phyloP scores from a whole-genome alignment of 208 protist genomes.

The Trypanosoma cruzi region DNA sequence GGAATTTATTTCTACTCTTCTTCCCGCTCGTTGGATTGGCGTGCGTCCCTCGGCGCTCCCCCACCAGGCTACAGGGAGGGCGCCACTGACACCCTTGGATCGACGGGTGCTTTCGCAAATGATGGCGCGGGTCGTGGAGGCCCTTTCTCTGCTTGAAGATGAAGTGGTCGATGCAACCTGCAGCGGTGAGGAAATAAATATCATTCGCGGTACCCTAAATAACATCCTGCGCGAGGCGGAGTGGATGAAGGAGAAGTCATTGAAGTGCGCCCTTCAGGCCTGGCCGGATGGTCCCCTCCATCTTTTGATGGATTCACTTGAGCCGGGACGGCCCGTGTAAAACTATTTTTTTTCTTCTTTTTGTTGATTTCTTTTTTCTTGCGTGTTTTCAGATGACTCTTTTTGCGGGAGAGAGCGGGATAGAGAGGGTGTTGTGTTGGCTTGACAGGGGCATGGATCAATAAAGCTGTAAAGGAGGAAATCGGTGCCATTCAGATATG shows the following conservation, averaged over 20 bases:
- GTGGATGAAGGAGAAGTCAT: slow-evolving; percentile 52
- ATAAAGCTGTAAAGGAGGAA: background rate
- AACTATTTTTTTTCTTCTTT: slow-evolving; percentile 23
- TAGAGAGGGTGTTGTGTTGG: background rate
- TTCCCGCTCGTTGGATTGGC: slow-evolving; percentile 46
- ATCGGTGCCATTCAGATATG: background rate
- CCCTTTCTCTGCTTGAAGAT: slow-evolving; percentile 4
- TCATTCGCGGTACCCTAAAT: slow-evolving; percentile 27
- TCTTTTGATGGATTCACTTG: slow-evolving; percentile 5
- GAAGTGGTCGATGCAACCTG: slow-evolving; percentile 4
- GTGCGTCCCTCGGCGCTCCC: slow-evolving; percentile 38
- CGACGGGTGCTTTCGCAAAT: slow-evolving; percentile 29
- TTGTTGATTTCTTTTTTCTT: slow-evolving; percentile 20
- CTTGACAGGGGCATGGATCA: background rate
- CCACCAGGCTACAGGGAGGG: slow-evolving; percentile 2
- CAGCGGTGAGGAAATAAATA: slow-evolving; percentile 7
- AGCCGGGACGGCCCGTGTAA: background rate
- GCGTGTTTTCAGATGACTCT: background rate
- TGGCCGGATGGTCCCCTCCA: slow-evolving; percentile 18
- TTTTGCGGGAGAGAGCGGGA: no score
- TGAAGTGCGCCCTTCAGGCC: slow-evolving; percentile 78
- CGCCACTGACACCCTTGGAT: slow-evolving; percentile 34
- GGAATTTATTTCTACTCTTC: background rate
- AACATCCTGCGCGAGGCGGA: slow-evolving; percentile 41
- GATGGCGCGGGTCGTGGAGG: slow-evolving; percentile 13